Evolutionary conservation across 2,329 filamentous ascomycete genomes (phyloP), one percentile per base, ranked within the genome.

Genomic region (Sarocladium brachiariae): DNA sequence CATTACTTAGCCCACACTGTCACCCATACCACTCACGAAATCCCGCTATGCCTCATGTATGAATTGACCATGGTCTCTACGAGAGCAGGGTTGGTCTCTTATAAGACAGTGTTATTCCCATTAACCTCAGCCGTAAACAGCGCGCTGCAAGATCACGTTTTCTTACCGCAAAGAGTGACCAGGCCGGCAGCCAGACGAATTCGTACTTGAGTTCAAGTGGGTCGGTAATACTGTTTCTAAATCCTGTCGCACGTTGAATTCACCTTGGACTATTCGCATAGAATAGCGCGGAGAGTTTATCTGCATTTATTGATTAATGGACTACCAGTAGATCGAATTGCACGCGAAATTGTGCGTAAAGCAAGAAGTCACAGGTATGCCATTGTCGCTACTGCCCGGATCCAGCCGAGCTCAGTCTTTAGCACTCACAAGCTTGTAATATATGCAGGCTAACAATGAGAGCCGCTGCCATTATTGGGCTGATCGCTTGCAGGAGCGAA

Each of bases 51-150:
- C 4, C 65, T 58, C 52, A 79, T 77, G 50, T 77, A 77, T 0
- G 54, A 56, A 25, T 67, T 64, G 0, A 77, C 75, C 70, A 80
- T 75, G 10, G 65, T 64, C 16, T 66, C 66, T 1, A 79, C 72
- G 2, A 77, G 61, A 0, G 52, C 39, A 5, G 73, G 76, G 52
- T 79, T 76, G n/a, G n/a, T n/a, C 0, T 48, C 51, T 2, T 39
- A 39, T 39, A 39, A 39, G 35, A n/a, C 35, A 9, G 16, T 39
- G 35, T 39, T n/a, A 39, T 39, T n/a, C 35, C 8, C 35, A 39
- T 7, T n/a, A 39, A n/a, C 35, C 16, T 39, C 35, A 39, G 35
- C 16, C 16, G n/a, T 9, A 21, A 39, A 7, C 27, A 13, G 13
- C 27, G 27, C n/a, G 27, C 13, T 8, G 27, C 27, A 31, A 31